Base-by-base conservation (phyloP, 306 rosid genomes). In the Begonia peltatifolia region DNA sequence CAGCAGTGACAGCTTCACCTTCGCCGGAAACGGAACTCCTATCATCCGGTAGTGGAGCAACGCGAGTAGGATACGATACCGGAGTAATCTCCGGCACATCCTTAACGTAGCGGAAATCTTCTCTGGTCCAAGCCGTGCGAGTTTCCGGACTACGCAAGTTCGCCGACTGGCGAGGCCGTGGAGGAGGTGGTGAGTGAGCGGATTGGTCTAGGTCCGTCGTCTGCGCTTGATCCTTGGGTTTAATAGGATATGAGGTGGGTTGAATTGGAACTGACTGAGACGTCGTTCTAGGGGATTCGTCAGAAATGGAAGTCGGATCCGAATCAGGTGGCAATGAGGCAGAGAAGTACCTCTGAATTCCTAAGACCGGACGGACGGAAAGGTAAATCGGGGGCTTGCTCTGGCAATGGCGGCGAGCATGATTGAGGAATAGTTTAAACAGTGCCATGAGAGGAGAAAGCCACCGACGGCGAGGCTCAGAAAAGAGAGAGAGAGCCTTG, bases 21-120 rank as follows among this genome's bases (percentile, higher is more conserved):
- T 22, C 67, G 9, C 55, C 60, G 10, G 55, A 54, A 41, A 9
- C 67, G 11, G 71, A 15, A 1, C 0, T 62, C 63, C 14, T 85
- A 57, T 80, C 78, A 23, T 81, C 99, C 14, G 95, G 99, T 9
- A 90, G 78, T 9, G 94, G 95, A 14, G 95, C 99, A 42, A 80
- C 92, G 1, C 84, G 74, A 2, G 57, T 0, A 2, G 84, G 62
- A 54, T 88, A 84, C 11, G 93, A 74, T 25, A 83, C 92, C 3
- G 80, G 80, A 10, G 74, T 2, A n/a, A 82, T 61, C 3, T 80
- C 62, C 2, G 90, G 82, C 17, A 50, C 70, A 22, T 85, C 85
- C 68, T 78, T 80, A 38, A 89, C 72, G 53, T 78, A 89, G 3
- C 97, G 79, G 47, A 68, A 12, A 9, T 89, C 95, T 42, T 89